A percentile compares a stretch with the other conserved stretches of the same genome.
These are phyloP conservation scores for Starmerella bombi DNA, from an alignment of 805 yeast genomes.

Conservation along the genomic window DNA sequence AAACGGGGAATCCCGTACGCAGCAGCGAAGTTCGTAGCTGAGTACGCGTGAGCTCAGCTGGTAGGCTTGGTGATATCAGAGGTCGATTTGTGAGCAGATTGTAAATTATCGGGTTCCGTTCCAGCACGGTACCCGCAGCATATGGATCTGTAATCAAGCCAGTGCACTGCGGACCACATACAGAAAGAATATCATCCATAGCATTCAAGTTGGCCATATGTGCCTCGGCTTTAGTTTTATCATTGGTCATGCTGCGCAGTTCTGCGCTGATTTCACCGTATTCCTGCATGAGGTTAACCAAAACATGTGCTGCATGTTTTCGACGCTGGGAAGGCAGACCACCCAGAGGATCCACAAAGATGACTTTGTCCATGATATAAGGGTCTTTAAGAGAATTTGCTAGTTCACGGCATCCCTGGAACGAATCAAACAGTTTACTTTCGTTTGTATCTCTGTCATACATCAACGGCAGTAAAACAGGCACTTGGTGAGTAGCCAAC, in stretches of 20 bases:
- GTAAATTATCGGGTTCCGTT: constrained; percentile 76
- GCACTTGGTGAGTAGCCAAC: constrained; percentile 33
- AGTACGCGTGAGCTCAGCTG: constrained; percentile 45
- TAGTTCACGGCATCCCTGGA: constrained; percentile 32
- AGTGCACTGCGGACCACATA: constrained; percentile 45
- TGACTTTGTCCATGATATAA: constrained; percentile 57
- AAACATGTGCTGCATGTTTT: constrained; percentile 63
- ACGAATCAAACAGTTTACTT: constrained; percentile 30
- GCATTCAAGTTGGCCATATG: constrained; percentile 58
- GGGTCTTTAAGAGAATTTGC: constrained; percentile 26
- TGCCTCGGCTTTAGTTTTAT: constrained; percentile 30
- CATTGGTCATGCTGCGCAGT: constrained; percentile 27
- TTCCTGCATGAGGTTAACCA: constrained; percentile 75
- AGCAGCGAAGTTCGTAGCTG: constrained; percentile 63
- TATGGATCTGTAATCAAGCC: constrained; percentile 80
- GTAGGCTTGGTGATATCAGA: constrained; percentile 77
- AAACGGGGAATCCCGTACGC: constrained; percentile 58
- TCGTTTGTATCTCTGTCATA: constrained; percentile 43
- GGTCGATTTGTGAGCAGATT: constrained; percentile 88
- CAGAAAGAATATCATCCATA: constrained; percentile 44
- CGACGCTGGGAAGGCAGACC: constrained; percentile 87
- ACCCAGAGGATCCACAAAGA: constrained; percentile 68
- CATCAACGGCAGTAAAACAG: constrained; percentile 49
- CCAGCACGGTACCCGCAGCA: constrained; percentile 41
- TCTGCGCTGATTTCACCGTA: constrained; percentile 52